A percentile compares a stretch with the other conserved stretches of the same genome.
Evolutionary conservation across 352 stramenopile genomes (phyloP).

Genomic region (Phytopythium cucurbitacearum): DNA sequence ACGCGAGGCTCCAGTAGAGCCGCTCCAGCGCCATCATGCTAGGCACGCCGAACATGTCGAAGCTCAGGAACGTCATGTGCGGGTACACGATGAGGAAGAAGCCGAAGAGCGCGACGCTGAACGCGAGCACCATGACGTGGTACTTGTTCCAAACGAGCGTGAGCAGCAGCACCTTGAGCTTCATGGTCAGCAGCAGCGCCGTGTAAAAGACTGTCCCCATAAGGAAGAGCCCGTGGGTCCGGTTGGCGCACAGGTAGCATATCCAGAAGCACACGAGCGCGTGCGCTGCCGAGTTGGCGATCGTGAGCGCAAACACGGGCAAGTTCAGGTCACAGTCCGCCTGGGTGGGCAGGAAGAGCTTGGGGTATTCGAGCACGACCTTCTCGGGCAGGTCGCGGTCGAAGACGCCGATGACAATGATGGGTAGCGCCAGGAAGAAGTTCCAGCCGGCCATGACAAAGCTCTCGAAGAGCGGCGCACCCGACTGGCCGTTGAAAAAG

Average conservation of each 20-base stretch:
- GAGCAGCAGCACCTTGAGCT: conserved; percentile 62
- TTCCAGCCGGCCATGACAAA: conserved; percentile 78
- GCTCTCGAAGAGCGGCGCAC: conserved; percentile 69
- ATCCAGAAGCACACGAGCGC: conserved; percentile 54
- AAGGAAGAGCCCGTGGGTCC: conserved; percentile 35
- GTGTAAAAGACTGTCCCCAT: conserved; percentile 67
- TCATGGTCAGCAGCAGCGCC: conserved; percentile 60
- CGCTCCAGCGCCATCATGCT: conserved; percentile 29
- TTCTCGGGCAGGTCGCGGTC: conserved; percentile 62
- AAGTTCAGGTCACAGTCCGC: conserved; percentile 61
- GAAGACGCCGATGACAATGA: conserved; percentile 76
- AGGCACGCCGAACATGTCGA: conserved; percentile 59
- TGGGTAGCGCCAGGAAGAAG: conserved; percentile 89
- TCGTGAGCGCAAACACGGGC: conserved; percentile 42
- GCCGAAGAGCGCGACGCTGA: conserved; percentile 54
- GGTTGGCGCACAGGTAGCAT: conserved; percentile 36
- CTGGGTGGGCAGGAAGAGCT: conserved; percentile 49
- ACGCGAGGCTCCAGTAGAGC: conserved; percentile 53
- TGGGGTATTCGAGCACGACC: conserved; percentile 39
- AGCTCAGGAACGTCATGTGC: conserved; percentile 62
- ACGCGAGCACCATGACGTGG: conserved; percentile 39
- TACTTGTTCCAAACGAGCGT: conserved; percentile 66
- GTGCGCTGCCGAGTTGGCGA: conserved; percentile 45
- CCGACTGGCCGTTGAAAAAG: conserved; percentile 92
- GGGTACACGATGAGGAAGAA: conserved; percentile 69